Evolutionary conservation across 768 basidiomycete genomes (phyloP).

Genomic region (Lactifluus hygrophoroides): DNA sequence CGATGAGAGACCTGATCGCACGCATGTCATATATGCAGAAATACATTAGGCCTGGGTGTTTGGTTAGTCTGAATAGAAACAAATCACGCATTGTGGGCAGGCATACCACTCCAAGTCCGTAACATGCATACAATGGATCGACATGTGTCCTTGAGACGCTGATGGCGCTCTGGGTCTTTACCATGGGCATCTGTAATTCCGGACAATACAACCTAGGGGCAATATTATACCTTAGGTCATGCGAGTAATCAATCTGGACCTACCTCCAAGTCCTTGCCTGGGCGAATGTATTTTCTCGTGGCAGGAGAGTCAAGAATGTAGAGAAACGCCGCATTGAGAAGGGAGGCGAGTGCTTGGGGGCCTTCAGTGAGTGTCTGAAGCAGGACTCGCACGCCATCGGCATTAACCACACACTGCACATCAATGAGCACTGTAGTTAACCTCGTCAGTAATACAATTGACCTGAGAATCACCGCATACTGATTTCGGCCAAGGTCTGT

Average conservation of each 20-base stretch:
- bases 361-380: conserved; percentile 87
- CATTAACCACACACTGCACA: conserved; percentile 67
- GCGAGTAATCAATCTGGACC: conserved; percentile 13
- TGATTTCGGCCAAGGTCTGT: conserved; percentile 83
- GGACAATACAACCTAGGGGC: conserved; percentile 65
- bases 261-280: conserved; percentile 89
- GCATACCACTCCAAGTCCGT: conserved; percentile 87
- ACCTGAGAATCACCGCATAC: conserved; percentile 31
- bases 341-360: conserved; percentile 68
- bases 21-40: conserved; percentile 85
- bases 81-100: background rate
- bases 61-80: background rate
- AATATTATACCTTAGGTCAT: background rate
- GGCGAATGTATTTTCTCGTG: conserved; percentile 64
- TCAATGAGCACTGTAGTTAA: conserved; percentile 69
- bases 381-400: conserved; percentile 80
- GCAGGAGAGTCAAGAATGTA: conserved; percentile 80
- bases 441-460: background rate
- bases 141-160: conserved; percentile 69
- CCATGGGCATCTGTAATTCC: conserved; percentile 92
- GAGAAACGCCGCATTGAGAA: conserved; percentile 73
- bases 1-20: conserved; percentile 76
- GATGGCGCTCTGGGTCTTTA: conserved; percentile 67
- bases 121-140: conserved; percentile 77
- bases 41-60: conserved; percentile 67